These are phyloP conservation scores for Starmerella stellata DNA, from an alignment of 805 yeast species.

Conservation along the genomic window DNA sequence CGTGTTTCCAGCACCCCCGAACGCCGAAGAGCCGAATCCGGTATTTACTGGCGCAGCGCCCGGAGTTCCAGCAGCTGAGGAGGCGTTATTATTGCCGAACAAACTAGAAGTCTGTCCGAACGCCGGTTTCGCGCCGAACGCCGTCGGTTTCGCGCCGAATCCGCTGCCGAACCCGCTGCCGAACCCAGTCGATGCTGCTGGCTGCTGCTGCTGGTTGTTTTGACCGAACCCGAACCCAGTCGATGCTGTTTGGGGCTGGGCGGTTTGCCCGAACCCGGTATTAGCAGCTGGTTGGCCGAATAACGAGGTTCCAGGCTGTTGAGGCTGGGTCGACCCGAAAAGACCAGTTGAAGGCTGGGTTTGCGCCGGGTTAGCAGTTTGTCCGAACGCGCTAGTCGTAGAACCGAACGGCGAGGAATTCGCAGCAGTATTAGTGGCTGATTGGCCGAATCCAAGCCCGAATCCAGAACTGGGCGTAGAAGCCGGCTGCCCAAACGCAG, in stretches of 20 bases:
- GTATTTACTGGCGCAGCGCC: neutral
- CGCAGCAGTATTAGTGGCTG: neutral
- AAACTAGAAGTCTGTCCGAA: constrained; percentile 1
- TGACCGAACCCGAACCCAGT: constrained; percentile 13
- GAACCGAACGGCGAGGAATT: neutral
- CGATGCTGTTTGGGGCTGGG: constrained; percentile 1
- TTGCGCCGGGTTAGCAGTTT: neutral
- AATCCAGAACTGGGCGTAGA: neutral
- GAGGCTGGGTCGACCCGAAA: constrained; percentile 12
- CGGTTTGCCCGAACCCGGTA: constrained; percentile 8
- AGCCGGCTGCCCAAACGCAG: constrained; percentile 3
- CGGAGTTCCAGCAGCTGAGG: neutral
- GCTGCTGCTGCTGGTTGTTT: neutral
- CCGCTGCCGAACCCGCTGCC: neutral
- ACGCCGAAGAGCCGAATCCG: constrained; percentile 3
- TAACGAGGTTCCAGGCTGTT: neutral
- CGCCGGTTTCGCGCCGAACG: neutral
- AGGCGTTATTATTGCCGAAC: neutral
- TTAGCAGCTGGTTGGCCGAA: no score
- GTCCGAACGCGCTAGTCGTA: constrained; percentile 4
- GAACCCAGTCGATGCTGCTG: neutral
- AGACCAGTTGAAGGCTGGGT: constrained; percentile 22
- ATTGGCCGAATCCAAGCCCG: neutral
- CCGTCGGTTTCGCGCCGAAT: constrained; percentile 1
- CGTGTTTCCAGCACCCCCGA: constrained; percentile 1